A percentile compares a stretch with the other conserved stretches of the same genome.
These are phyloP conservation scores for Endoconidiophora polonica DNA, from an alignment of 2,329 filamentous ascomycete genomes.

Conservation along the genomic window DNA sequence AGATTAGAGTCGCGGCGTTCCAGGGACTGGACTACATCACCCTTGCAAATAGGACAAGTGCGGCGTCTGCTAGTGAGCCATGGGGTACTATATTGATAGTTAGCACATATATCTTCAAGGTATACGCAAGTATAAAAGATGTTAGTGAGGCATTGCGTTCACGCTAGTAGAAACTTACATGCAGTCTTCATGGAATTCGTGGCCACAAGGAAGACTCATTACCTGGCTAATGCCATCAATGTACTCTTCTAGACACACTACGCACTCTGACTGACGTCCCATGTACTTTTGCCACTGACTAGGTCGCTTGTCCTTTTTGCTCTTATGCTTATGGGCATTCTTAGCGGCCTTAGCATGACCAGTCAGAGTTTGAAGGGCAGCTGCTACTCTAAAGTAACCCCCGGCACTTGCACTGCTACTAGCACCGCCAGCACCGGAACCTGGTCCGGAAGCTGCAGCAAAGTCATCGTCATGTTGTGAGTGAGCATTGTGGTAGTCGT, in stretches of 20 bases:
- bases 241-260: constrained; percentile 93
- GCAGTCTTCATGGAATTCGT: constrained; percentile 96
- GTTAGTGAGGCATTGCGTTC: constrained; percentile 1
- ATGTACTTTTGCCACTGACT: constrained; percentile 50
- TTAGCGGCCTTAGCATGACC: constrained; percentile 31
- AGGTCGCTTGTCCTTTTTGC: constrained; percentile 2
- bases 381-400: constrained; percentile 1
- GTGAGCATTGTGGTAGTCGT: constrained; percentile 40
- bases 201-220: constrained; percentile 93
- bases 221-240: constrained; percentile 84
- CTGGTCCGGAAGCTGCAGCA: constrained; percentile 21
- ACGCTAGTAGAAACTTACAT: constrained; percentile 52
- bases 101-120: background rate
- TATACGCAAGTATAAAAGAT: background rate
- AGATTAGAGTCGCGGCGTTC: constrained; percentile 15
- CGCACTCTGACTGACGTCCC: constrained; percentile 66
- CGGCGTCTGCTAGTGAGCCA: constrained; percentile 90
- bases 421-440: constrained; percentile 14
- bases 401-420: background rate
- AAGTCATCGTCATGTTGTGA: constrained; percentile 16
- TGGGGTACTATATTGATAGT: constrained; percentile 49
- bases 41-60: constrained; percentile 98
- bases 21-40: constrained; percentile 69
- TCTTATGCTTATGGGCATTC: background rate
- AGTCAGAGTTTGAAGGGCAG: constrained; percentile 3